Evolutionary conservation across 306 rosid genomes (phyloP), one percentile per base, ranked within the genome.

Genomic region (Begonia fuchsioides): DNA sequence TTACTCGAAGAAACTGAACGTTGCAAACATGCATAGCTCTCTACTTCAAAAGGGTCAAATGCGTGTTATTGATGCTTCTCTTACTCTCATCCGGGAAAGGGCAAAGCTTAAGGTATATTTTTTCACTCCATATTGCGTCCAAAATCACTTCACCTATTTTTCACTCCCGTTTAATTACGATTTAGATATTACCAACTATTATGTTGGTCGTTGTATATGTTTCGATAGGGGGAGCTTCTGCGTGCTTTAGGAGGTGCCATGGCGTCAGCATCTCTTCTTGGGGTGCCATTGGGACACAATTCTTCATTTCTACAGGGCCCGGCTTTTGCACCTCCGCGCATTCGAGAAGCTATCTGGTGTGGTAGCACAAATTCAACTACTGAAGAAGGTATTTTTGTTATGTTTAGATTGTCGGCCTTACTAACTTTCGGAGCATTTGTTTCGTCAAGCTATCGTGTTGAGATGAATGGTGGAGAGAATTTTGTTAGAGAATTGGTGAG

Each of bases 251-350:
- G 98, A 26, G 98, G 95, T 6, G 64, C 92, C 17, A 14, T 46
- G 39, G 95, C 95, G 17, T 75, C 94, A 3, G 53, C 98, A n/a
- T 68, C 94, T 7, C 87, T 90, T 67, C 85, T 90, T 12, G 98
- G 98, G 44, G 87, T 90, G 61, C 98, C 98, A 49, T 50, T 90
- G 49, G 98, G 98, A 63, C 98, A 90, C 43, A 85, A 90, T 74
- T 90, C 95, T 39, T 90, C 98, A 20, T 90, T 90, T 64, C 86
- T 90, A 58, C 98, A 90, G 66, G 98, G 98, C 26, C 98, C 98
- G 26, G 95, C 98, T 12, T 90, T 90, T 73, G 98, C 95, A 0
- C 98, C 95, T 71, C 95, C 98, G 43, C 80, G 85, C 54, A 90
- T 90, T 54, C 58, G 94, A 63, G 98, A 90, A 75, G 98, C 98